Percentiles rank a stretch among this genome's conserved stretches.
phyloP scores from a whole-genome alignment of 768 basidiomycete genomes.

The Mycena metata region DNA sequence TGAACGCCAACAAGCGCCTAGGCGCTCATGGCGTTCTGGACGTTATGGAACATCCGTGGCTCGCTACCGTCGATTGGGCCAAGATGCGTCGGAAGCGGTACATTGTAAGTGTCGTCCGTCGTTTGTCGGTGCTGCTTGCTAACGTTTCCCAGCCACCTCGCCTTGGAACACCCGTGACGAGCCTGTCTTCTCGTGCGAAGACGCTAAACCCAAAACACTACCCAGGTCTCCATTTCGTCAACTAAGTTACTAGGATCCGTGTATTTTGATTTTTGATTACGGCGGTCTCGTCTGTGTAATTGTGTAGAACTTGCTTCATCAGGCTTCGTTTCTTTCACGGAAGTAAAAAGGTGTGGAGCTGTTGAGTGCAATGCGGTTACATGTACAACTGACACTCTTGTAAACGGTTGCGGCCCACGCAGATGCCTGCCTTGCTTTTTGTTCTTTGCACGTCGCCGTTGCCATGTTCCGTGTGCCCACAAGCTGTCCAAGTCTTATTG shows the following conservation, averaged over 20 bases:
- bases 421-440: slow-evolving; percentile 6
- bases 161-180: slow-evolving; percentile 40
- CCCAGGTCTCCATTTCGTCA: slow-evolving; percentile 18
- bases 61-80: slow-evolving; percentile 61
- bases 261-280: neutral
- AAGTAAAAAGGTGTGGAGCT: slow-evolving; percentile 4
- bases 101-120: slow-evolving; percentile 52
- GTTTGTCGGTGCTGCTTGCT: slow-evolving; percentile 13
- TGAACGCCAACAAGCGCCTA: slow-evolving; percentile 54
- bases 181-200: too few species aligned
- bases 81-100: slow-evolving; percentile 59
- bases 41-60: slow-evolving; percentile 60
- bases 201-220: slow-evolving; percentile 7
- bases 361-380: neutral
- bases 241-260: neutral
- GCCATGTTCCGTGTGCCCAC: neutral
- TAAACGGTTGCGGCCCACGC: neutral
- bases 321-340: too few species aligned
- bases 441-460: slow-evolving; percentile 7
- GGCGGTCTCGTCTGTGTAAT: neutral
- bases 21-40: slow-evolving; percentile 51
- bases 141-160: slow-evolving; percentile 49
- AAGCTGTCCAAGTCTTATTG: slow-evolving; percentile 24
- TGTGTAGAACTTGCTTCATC: neutral
- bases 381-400: neutral